Percentiles rank a stretch among this genome's conserved stretches.
Conservation (phyloP, 1,284 basidiomycete genomes). For the Pisolithus thermaeus region DNA sequence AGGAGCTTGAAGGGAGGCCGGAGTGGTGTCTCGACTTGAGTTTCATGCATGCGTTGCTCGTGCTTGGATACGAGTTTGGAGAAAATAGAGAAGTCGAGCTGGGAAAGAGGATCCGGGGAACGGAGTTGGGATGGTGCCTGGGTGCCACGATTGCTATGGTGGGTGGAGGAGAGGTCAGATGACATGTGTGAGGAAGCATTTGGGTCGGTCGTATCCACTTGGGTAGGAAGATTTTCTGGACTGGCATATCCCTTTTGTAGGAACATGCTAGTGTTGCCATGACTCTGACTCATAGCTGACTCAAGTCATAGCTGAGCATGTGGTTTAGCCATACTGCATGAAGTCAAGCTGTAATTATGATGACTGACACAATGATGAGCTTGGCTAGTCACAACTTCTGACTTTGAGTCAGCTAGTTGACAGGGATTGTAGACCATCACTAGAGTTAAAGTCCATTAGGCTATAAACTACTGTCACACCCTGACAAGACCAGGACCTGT, state of each 20-base stretch:
- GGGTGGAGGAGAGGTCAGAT: constrained; percentile 48
- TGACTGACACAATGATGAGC: too few species aligned
- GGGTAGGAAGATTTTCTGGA: neutral
- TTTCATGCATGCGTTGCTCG: constrained; percentile 87
- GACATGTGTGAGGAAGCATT: constrained; percentile 30
- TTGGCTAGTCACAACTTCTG: too few species aligned
- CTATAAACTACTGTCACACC: too few species aligned
- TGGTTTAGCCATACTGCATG: too few species aligned
- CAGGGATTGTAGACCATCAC: too few species aligned
- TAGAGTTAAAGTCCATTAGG: too few species aligned
- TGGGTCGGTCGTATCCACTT: neutral
- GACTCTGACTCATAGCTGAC: neutral
- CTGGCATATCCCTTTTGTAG: neutral
- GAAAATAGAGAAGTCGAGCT: constrained; percentile 65
- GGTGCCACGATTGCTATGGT: constrained; percentile 80
- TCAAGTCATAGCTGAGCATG: too few species aligned
- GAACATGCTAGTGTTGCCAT: neutral
- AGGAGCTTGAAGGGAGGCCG: constrained; percentile 77
- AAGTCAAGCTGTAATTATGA: too few species aligned
- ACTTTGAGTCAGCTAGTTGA: too few species aligned
- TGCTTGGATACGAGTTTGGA: constrained; percentile 79
- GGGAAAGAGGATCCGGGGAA: constrained; percentile 86
- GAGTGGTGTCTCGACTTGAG: constrained; percentile 96
- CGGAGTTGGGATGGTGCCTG: constrained; percentile 94
- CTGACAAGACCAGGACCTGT: too few species aligned